Conservation (phyloP, 202 grass and related monocot genomes). For the Digitaria exilis region DNA sequence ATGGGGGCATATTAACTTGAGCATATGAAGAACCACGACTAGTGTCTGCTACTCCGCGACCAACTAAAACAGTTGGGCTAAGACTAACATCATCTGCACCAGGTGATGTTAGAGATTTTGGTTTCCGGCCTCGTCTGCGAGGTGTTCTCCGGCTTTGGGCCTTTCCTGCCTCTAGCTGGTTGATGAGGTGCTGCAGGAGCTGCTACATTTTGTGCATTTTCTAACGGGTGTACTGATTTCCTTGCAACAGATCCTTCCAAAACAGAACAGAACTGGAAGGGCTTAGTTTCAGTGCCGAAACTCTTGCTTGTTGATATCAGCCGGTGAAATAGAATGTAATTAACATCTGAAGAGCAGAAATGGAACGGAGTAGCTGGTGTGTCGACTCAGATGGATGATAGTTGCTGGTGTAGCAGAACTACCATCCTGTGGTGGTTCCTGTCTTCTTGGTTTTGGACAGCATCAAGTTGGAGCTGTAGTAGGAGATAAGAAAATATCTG, state of each 20-base stretch:
- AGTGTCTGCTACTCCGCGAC: constrained; percentile 37
- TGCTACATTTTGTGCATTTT: constrained; percentile 32
- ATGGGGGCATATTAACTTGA: constrained; percentile 44
- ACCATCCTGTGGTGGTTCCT: constrained; percentile 38
- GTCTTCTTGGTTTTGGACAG: constrained; percentile 46
- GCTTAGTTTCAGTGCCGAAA: constrained; percentile 46
- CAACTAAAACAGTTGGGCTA: constrained; percentile 39
- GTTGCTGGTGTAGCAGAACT: constrained; percentile 42
- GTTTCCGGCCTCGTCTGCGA: constrained; percentile 72
- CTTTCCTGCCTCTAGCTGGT: constrained; percentile 63
- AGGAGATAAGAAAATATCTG: constrained; percentile 43
- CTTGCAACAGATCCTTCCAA: constrained; percentile 41
- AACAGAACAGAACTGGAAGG: constrained; percentile 32
- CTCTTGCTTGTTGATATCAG: constrained; percentile 43
- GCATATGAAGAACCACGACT: constrained; percentile 46
- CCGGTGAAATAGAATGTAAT: constrained; percentile 34
- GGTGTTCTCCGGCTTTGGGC: constrained; percentile 55
- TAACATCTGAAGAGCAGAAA: constrained; percentile 44
- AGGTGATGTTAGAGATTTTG: constrained; percentile 52
- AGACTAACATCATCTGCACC: constrained; percentile 40
- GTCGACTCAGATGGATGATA: constrained; percentile 25
- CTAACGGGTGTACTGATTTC: constrained; percentile 37
- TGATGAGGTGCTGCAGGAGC: constrained; percentile 37
- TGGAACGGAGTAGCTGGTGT: constrained; percentile 40
- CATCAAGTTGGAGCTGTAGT: constrained; percentile 34